These are phyloP conservation scores for Beauveria sp. DNA, from an alignment of 2,329 filamentous ascomycete species.

Conservation along the genomic window DNA sequence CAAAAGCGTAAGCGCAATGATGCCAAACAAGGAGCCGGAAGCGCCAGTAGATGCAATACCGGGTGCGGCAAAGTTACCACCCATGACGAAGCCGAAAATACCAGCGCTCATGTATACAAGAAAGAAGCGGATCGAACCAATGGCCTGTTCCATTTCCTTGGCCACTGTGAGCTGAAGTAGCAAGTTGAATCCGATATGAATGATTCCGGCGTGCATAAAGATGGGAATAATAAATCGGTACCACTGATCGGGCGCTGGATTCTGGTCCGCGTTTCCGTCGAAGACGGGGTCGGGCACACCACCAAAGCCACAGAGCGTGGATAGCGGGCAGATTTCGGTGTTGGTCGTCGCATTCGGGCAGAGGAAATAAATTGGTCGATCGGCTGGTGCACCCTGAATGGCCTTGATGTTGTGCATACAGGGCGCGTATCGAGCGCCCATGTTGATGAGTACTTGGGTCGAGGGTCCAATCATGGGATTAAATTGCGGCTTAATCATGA, in stretches of 20 bases:
- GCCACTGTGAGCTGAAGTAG: slow-evolving; percentile 84
- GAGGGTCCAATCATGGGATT: slow-evolving; percentile 98
- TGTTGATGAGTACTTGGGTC: slow-evolving; percentile 84
- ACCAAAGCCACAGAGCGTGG: slow-evolving; percentile 75
- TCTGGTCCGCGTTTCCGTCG: slow-evolving; percentile 41
- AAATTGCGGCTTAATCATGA: slow-evolving; percentile 75
- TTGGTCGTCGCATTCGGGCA: slow-evolving; percentile 73
- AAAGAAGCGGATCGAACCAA: slow-evolving; percentile 80
- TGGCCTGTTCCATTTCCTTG: slow-evolving; percentile 84
- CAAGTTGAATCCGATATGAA: slow-evolving; percentile 95
- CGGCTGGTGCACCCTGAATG: slow-evolving; percentile 45
- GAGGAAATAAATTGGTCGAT: slow-evolving; percentile 52
- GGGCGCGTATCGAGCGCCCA: slow-evolving; percentile 86
- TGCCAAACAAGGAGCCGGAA: slow-evolving; percentile 84
- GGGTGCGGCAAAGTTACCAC: slow-evolving; percentile 83
- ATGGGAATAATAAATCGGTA: slow-evolving; percentile 93
- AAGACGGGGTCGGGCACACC: slow-evolving; percentile 61
- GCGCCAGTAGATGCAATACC: slow-evolving; percentile 80
- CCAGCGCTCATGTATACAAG: slow-evolving; percentile 85
- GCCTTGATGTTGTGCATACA: slow-evolving; percentile 83
- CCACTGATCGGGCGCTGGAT: slow-evolving; percentile 80
- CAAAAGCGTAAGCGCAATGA: slow-evolving; percentile 80
- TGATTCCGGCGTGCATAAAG: slow-evolving; percentile 86
- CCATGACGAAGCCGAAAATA: slow-evolving; percentile 93
- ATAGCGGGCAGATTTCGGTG: slow-evolving; percentile 60